These are phyloP conservation scores for Stemphylium lycopersici DNA, from an alignment of 2,329 filamentous ascomycete genomes.

Conservation along the genomic window DNA sequence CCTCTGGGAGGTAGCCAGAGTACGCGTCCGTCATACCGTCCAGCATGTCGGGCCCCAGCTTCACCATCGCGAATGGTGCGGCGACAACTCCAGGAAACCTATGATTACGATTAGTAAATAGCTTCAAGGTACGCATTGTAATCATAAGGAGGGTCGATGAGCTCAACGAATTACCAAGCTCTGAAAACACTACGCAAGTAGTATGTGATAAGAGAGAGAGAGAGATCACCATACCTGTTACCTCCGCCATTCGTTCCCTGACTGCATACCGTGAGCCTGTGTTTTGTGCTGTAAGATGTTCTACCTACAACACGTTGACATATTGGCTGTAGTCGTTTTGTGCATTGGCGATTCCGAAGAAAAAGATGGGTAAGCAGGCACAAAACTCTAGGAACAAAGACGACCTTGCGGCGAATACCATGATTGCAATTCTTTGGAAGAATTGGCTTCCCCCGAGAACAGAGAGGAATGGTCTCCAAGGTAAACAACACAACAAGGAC, in stretches of 20 bases:
- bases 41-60: conserved; percentile 45
- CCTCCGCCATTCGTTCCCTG: conserved; percentile 38
- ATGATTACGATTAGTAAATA: too few species aligned
- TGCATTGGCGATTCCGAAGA: neutral
- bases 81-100: conserved; percentile 47
- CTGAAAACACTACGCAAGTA: too few species aligned
- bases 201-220: too few species aligned
- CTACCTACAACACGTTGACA: conserved; percentile 46
- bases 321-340: conserved; percentile 36
- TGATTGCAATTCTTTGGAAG: neutral
- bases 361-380: neutral
- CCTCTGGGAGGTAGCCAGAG: conserved; percentile 8
- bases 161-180: too few species aligned
- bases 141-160: too few species aligned
- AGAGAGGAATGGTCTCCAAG: neutral
- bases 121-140: too few species aligned
- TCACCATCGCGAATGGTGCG: conserved; percentile 47
- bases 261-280: conserved; percentile 5
- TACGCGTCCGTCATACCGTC: conserved; percentile 42
- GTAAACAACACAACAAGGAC: neutral
- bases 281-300: too few species aligned
- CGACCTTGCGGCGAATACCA: neutral
- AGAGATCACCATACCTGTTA: conserved; percentile 18
- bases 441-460: neutral
- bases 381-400: neutral